phyloP scores from a whole-genome alignment of 2,329 filamentous ascomycete genomes.

The Emydomyces testavorans region DNA sequence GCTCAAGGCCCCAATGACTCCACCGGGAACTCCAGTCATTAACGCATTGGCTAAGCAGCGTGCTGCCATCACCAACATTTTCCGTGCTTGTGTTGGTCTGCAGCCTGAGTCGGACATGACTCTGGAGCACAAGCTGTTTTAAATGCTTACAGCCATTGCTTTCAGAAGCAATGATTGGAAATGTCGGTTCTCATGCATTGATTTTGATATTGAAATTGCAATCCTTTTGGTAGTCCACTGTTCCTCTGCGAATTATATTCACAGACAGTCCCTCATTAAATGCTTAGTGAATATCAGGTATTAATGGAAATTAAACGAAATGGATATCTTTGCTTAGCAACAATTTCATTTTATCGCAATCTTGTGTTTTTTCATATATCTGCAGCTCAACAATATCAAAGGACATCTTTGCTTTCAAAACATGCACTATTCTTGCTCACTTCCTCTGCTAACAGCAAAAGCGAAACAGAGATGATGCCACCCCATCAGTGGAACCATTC shows the following conservation, averaged over 20 bases:
- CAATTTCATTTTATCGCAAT: neutral
- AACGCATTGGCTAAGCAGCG: slow-evolving; percentile 96
- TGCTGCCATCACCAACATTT: slow-evolving; percentile 88
- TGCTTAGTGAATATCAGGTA: slow-evolving; percentile 2
- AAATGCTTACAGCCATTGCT: slow-evolving; percentile 21
- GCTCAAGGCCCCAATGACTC: slow-evolving; percentile 71
- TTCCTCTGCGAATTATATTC: slow-evolving; percentile 1
- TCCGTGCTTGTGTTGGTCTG: slow-evolving; percentile 91
- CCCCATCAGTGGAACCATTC: too few species aligned
- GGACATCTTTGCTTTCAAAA: too few species aligned
- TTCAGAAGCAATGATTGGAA: neutral
- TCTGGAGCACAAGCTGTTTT: slow-evolving; percentile 94
- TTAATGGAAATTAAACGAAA: neutral
- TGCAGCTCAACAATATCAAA: too few species aligned
- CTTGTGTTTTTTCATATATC: neutral
- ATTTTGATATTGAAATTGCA: neutral
- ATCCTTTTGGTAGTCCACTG: neutral
- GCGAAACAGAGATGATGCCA: too few species aligned
- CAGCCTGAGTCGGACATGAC: slow-evolving; percentile 99
- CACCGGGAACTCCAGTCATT: slow-evolving; percentile 86
- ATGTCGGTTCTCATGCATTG: neutral
- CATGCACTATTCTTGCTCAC: too few species aligned
- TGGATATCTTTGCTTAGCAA: neutral
- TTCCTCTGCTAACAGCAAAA: too few species aligned
- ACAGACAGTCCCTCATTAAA: slow-evolving; percentile 6